phyloP scores from a whole-genome alignment of 1,284 basidiomycete species.

The Erythrobasidium hasegawianum region DNA sequence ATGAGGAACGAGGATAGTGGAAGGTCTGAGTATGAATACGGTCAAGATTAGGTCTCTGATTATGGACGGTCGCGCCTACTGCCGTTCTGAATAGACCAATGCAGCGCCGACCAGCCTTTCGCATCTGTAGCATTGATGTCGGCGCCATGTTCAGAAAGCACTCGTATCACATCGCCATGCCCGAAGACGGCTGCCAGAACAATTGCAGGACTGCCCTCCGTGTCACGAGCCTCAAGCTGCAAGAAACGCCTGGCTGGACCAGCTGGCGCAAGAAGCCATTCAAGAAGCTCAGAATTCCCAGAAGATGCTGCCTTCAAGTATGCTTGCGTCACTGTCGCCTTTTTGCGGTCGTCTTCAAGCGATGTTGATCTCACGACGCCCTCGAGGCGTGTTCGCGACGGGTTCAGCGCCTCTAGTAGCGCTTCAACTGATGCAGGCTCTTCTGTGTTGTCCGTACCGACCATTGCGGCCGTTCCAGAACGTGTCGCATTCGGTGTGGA shows the following conservation, averaged over 20 bases:
- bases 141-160: conserved; percentile 70
- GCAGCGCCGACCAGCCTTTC: conserved; percentile 53
- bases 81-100: conserved; percentile 16
- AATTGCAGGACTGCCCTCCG: conserved; percentile 43
- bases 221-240: conserved; percentile 41
- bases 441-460: not conserved
- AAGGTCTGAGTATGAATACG: conserved; percentile 54
- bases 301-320: conserved; percentile 39
- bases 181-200: conserved; percentile 40
- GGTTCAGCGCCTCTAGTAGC: conserved; percentile 26
- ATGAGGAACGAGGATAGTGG: conserved; percentile 87
- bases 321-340: conserved; percentile 35
- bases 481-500: too few relatives aligned
- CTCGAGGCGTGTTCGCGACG: conserved; percentile 10
- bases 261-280: conserved; percentile 39
- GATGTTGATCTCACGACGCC: conserved; percentile 5
- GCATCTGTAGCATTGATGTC: conserved; percentile 63
- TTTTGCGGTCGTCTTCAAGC: conserved; percentile 35
- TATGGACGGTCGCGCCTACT: not conserved
- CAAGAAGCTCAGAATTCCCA: conserved; percentile 43
- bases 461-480: too few relatives aligned
- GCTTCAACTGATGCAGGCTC: not conserved
- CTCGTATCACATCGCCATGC: conserved; percentile 72
- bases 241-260: conserved; percentile 39
- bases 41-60: too few relatives aligned